Evolutionary conservation across 768 basidiomycete genomes (phyloP).

Genomic region (Suillus alpinus): DNA sequence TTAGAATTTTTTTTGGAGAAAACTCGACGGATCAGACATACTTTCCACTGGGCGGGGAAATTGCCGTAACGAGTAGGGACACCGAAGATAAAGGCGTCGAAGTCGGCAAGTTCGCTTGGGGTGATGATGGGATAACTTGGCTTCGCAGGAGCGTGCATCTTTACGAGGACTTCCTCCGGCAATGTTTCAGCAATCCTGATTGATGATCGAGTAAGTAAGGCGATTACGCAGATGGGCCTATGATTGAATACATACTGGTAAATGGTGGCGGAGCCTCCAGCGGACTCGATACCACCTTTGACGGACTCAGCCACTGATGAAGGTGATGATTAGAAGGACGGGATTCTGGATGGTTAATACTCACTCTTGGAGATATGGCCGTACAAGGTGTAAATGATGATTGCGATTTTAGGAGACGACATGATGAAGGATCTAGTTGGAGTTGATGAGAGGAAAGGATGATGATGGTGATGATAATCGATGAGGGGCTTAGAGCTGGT

Average conservation of each 20-base stretch:
- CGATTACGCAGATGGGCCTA: not conserved
- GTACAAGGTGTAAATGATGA: slow-evolving; percentile 72
- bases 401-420: slow-evolving; percentile 58
- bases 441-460: slow-evolving; percentile 2
- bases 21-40: slow-evolving; percentile 23
- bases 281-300: slow-evolving; percentile 42
- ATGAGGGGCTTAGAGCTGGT: not conserved
- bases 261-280: slow-evolving; percentile 50
- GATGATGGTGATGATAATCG: not conserved
- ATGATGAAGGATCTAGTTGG: slow-evolving; percentile 23
- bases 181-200: slow-evolving; percentile 80
- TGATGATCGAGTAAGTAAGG: not conserved
- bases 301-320: slow-evolving; percentile 57
- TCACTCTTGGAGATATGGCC: slow-evolving; percentile 69
- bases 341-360: slow-evolving; percentile 18
- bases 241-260: slow-evolving; percentile 44
- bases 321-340: slow-evolving; percentile 6
- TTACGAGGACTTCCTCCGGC: slow-evolving; percentile 56
- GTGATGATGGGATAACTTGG: slow-evolving; percentile 67
- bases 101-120: slow-evolving; percentile 50
- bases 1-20: slow-evolving; percentile 3
- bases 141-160: slow-evolving; percentile 73
- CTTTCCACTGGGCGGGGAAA: slow-evolving; percentile 81
- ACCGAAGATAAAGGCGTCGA: slow-evolving; percentile 76
- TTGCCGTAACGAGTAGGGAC: slow-evolving; percentile 80